These are phyloP conservation scores for Fusarium sp. DNA, from an alignment of 2,329 filamentous ascomycete species.

Conservation along the genomic window DNA sequence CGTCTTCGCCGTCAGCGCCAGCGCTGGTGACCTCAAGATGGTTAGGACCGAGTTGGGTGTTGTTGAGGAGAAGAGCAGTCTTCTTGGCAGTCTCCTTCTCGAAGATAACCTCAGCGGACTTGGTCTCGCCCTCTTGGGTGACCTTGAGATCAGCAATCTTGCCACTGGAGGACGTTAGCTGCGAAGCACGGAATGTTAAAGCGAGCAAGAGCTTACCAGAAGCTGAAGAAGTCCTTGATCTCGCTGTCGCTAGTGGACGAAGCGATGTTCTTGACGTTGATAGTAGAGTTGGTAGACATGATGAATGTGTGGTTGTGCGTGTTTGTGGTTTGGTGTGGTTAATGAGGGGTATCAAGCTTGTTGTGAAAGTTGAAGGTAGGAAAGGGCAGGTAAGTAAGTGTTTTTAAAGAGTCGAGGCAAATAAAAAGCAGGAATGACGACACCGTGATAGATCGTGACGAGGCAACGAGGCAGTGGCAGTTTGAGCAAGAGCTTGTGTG, in stretches of 20 bases:
- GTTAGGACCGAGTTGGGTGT: conserved; percentile 90
- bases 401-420: conserved; percentile 25
- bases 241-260: conserved; percentile 85
- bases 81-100: conserved; percentile 97
- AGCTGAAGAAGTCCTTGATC: conserved; percentile 96
- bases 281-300: conserved; percentile 70
- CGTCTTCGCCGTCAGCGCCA: conserved; percentile 72
- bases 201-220: conserved; percentile 68
- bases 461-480: conserved; percentile 29
- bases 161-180: conserved; percentile 66
- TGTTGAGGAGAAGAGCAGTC: conserved; percentile 95
- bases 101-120: conserved; percentile 92
- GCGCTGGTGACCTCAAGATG: conserved; percentile 79
- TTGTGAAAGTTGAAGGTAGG: background rate
- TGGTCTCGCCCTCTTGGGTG: conserved; percentile 72
- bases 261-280: conserved; percentile 91
- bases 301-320: conserved; percentile 38
- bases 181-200: background rate
- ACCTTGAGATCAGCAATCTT: conserved; percentile 89
- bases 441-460: conserved; percentile 31
- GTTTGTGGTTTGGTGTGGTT: conserved; percentile 6
- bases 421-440: conserved; percentile 31
- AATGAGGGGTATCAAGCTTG: conserved; percentile 30
- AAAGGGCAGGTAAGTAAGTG: conserved; percentile 2
- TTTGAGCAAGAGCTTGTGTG: conserved; percentile 16